Conservation (phyloP, 306 rosid species). For the Notholithocarpus densiflorus region DNA sequence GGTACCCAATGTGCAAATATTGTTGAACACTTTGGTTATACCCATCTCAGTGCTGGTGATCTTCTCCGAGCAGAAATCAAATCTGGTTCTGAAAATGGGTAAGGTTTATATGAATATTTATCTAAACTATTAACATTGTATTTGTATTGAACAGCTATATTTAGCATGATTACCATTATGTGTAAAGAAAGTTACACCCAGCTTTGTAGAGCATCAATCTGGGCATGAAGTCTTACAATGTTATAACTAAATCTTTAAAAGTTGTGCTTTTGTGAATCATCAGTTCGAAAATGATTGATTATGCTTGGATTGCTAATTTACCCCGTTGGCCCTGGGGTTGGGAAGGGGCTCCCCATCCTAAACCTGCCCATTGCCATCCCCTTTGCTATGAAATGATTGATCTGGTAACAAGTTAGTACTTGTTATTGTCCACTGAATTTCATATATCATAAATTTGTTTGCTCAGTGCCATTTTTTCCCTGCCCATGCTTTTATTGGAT, state of each 20-base stretch:
- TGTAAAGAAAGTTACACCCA: background rate
- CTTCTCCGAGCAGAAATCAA: conserved; percentile 93
- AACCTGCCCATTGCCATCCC: background rate
- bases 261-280: background rate
- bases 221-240: background rate
- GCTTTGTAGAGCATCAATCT: background rate
- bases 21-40: conserved; percentile 67
- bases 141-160: background rate
- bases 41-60: conserved; percentile 99
- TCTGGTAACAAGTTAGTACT: background rate
- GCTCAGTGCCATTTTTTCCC: background rate
- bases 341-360: background rate
- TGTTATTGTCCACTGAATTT: background rate
- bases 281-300: background rate
- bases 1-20: conserved; percentile 93
- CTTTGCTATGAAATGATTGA: background rate
- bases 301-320: background rate
- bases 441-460: background rate
- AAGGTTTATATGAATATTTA: conserved; percentile 17
- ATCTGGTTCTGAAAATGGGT: conserved; percentile 99
- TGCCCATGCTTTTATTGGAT: background rate
- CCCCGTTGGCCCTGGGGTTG: background rate
- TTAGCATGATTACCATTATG: background rate
- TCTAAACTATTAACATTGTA: conserved; percentile 2
- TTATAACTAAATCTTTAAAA: background rate